Evolutionary conservation across 2,329 filamentous ascomycete species (phyloP).

Genomic region (Botrytis fabae): DNA sequence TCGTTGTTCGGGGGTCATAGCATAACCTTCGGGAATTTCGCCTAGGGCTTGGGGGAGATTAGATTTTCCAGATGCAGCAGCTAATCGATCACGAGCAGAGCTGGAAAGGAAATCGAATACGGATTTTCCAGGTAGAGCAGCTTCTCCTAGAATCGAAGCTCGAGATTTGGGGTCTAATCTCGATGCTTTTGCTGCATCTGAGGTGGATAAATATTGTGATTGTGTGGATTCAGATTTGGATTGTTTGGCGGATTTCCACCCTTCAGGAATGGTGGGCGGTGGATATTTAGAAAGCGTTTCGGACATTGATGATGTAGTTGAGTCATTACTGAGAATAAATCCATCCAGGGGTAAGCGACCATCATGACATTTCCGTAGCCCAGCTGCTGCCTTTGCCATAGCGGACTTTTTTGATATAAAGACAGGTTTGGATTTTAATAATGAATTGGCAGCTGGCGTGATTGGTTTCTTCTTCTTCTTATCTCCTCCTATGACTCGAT

Average conservation of each 20-base stretch:
- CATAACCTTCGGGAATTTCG: conserved; percentile 68
- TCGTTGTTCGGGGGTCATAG: conserved; percentile 62
- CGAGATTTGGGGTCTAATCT: conserved; percentile 73
- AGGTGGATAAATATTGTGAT: conserved; percentile 60
- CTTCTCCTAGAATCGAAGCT: conserved; percentile 78
- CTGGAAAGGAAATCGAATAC: conserved; percentile 91
- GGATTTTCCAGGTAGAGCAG: conserved; percentile 82
- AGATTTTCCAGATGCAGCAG: conserved; percentile 68
- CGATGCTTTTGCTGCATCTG: conserved; percentile 76
- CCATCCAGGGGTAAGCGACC: conserved; percentile 77
- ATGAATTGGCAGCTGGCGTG: conserved; percentile 60
- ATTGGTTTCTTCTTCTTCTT: conserved; percentile 73
- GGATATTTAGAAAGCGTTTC: conserved; percentile 52
- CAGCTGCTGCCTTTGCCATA: conserved; percentile 44
- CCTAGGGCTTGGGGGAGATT: conserved; percentile 77
- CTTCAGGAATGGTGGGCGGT: conserved; percentile 67
- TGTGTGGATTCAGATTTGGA: conserved; percentile 41
- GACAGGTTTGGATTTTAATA: conserved; percentile 65
- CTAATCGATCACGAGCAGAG: conserved; percentile 74
- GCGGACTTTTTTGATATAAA: conserved; percentile 70
- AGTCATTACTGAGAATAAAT: conserved; percentile 67
- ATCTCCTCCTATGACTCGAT: conserved; percentile 74
- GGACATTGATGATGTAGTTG: conserved; percentile 49
- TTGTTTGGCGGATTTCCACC: conserved; percentile 68
- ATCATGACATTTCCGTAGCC: conserved; percentile 75